phyloP scores from a whole-genome alignment of 306 rosid species.

The Dicorynia guianensis region DNA sequence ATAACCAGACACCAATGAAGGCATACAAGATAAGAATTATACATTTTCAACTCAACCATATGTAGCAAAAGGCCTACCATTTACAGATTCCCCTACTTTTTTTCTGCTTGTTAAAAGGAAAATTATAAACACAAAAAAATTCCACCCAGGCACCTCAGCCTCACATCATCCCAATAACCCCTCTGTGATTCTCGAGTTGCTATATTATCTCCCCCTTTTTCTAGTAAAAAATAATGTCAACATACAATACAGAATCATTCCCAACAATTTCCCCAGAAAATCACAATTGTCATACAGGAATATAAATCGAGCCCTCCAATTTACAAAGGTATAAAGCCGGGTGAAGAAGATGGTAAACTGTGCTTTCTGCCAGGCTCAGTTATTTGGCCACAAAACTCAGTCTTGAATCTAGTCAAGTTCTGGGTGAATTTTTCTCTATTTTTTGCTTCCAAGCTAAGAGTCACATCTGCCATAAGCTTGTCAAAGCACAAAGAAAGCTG shows the following conservation, averaged over 20 bases:
- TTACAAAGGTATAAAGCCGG: not conserved
- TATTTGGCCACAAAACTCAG: constrained; percentile 50
- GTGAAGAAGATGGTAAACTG: constrained; percentile 1
- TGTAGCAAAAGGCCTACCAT: constrained; percentile 12
- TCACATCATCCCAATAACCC: not conserved
- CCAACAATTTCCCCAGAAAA: not conserved
- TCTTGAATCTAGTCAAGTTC: constrained; percentile 52
- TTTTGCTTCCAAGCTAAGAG: constrained; percentile 49
- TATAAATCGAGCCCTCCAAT: constrained; percentile 4
- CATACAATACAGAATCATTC: constrained; percentile 15
- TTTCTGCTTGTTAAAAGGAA: constrained; percentile 1
- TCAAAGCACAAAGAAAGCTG: constrained; percentile 53
- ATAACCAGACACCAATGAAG: not conserved
- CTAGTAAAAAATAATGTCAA: not conserved
- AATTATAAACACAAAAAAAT: not conserved
- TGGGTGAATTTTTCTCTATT: constrained; percentile 53
- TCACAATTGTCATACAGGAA: constrained; percentile 16
- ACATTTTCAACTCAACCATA: constrained; percentile 21
- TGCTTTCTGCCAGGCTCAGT: not conserved
- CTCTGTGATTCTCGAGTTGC: constrained; percentile 8
- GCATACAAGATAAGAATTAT: not conserved
- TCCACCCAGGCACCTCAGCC: constrained; percentile 7
- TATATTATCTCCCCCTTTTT: constrained; percentile 3
- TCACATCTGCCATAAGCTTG: constrained; percentile 53
- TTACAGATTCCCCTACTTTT: constrained; percentile 35